Conservation (phyloP, 768 basidiomycete genomes). For the Russula brevipes region DNA sequence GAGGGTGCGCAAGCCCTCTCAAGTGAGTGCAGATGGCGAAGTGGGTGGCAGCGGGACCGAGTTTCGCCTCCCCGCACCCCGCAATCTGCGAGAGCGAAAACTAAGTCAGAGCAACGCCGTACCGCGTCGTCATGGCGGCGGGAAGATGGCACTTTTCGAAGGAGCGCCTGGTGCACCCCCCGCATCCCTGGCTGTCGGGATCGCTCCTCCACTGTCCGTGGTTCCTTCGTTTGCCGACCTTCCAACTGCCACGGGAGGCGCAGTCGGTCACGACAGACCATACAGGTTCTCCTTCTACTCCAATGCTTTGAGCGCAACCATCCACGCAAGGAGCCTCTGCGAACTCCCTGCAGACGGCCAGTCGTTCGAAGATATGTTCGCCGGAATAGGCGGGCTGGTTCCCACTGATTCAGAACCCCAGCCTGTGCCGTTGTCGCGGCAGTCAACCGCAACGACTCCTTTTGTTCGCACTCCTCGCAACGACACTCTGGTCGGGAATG, state of each 20-base stretch:
- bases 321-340: conserved; percentile 87
- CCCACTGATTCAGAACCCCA: background rate
- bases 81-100: conserved; percentile 76
- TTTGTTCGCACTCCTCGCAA: background rate
- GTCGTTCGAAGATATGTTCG: conserved; percentile 86
- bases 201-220: conserved; percentile 32
- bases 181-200: conserved; percentile 33
- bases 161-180: conserved; percentile 41
- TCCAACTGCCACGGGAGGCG: conserved; percentile 6
- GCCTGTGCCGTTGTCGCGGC: conserved; percentile 2
- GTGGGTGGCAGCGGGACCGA: conserved; percentile 25
- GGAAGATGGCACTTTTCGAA: conserved; percentile 93
- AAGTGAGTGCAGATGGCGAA: conserved; percentile 22
- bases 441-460: conserved; percentile 2
- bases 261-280: conserved; percentile 65
- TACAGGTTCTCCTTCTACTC: conserved; percentile 99
- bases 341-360: conserved; percentile 95
- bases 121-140: conserved; percentile 57
- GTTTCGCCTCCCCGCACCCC: conserved; percentile 37
- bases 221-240: conserved; percentile 43
- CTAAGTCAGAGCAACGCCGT: conserved; percentile 75
- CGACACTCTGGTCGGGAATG: conserved; percentile 1
- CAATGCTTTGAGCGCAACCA: conserved; percentile 84
- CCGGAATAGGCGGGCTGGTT: conserved; percentile 37
- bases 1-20: conserved; percentile 27